These are phyloP conservation scores for Coelastrella sp. DNA, from an alignment of 139 green algal genomes.

Conservation along the genomic window DNA sequence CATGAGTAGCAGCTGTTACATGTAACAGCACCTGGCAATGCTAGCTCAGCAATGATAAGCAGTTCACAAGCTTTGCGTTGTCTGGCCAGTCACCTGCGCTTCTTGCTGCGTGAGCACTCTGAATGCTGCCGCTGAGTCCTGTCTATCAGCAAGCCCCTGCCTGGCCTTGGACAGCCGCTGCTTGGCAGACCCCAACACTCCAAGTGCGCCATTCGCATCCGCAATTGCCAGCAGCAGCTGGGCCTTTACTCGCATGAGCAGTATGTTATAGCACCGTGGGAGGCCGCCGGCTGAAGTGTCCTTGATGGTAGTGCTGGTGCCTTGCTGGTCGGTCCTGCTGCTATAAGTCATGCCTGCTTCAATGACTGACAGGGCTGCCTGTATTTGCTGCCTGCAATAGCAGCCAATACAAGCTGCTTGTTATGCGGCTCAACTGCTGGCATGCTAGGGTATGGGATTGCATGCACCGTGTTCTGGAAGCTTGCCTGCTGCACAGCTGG, in stretches of 20 bases:
- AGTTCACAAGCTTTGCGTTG: too few species aligned
- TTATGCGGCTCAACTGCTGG: too few species aligned
- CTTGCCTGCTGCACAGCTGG: too few species aligned
- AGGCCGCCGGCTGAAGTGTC: neutral
- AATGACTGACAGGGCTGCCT: conserved; percentile 1
- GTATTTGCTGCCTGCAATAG: conserved; percentile 40
- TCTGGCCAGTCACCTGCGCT: conserved; percentile 14
- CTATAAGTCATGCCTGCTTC: neutral
- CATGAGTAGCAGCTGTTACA: too few species aligned
- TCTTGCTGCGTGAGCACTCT: conserved; percentile 29
- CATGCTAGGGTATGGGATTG: too few species aligned
- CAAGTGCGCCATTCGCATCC: conserved; percentile 21
- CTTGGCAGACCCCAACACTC: conserved; percentile 32
- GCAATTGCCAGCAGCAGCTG: conserved; percentile 42
- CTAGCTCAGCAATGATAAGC: too few species aligned
- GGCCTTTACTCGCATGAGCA: conserved; percentile 34
- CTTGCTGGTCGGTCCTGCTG: neutral
- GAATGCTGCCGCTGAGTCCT: neutral
- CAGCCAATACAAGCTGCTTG: neutral
- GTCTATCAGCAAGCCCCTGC: neutral
- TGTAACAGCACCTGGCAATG: too few species aligned
- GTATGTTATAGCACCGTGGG: neutral
- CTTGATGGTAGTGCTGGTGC: neutral
- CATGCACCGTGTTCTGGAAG: too few species aligned
- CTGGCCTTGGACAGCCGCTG: neutral